Evolutionary conservation across 768 basidiomycete species (phyloP).

Genomic region (Leccinum ochraceum): DNA sequence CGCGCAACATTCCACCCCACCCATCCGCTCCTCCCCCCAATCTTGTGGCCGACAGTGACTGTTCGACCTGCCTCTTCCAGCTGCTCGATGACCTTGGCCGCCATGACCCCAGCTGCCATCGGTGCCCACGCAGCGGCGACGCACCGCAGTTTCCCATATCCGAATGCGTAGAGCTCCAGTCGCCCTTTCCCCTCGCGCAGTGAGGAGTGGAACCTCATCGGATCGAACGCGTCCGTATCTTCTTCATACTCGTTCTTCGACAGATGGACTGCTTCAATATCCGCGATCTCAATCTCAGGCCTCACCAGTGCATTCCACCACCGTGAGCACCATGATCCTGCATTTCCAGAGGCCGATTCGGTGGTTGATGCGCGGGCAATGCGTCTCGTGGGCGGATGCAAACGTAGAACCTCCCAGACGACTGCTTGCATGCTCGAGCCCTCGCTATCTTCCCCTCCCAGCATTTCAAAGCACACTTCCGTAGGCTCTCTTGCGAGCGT

Average conservation of each 20-base stretch:
- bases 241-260: slow-evolving; percentile 25
- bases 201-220: slow-evolving; percentile 40
- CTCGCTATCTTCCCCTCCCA: slow-evolving; percentile 11
- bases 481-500: slow-evolving; percentile 25
- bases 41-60: slow-evolving; percentile 12
- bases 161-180: slow-evolving; percentile 44
- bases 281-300: slow-evolving; percentile 24
- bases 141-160: slow-evolving; percentile 39
- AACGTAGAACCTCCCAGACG: slow-evolving; percentile 30
- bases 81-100: slow-evolving; percentile 42
- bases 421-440: slow-evolving; percentile 26
- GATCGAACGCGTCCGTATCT: slow-evolving; percentile 45
- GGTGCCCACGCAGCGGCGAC: slow-evolving; percentile 58
- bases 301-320: slow-evolving; percentile 17
- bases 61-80: slow-evolving; percentile 27
- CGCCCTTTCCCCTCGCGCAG: slow-evolving; percentile 13
- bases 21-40: slow-evolving; percentile 53
- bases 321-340: background rate
- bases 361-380: slow-evolving; percentile 20
- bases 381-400: slow-evolving; percentile 29
- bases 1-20: slow-evolving; percentile 35
- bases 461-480: slow-evolving; percentile 18
- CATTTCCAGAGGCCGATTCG: background rate
- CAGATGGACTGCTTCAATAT: slow-evolving; percentile 23
- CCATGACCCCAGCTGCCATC: slow-evolving; percentile 50